Percentiles rank a stretch among this genome's conserved stretches.
phyloP scores from a whole-genome alignment of 108 stramenopile species.

The Cyclostephanos invisitatus region DNA sequence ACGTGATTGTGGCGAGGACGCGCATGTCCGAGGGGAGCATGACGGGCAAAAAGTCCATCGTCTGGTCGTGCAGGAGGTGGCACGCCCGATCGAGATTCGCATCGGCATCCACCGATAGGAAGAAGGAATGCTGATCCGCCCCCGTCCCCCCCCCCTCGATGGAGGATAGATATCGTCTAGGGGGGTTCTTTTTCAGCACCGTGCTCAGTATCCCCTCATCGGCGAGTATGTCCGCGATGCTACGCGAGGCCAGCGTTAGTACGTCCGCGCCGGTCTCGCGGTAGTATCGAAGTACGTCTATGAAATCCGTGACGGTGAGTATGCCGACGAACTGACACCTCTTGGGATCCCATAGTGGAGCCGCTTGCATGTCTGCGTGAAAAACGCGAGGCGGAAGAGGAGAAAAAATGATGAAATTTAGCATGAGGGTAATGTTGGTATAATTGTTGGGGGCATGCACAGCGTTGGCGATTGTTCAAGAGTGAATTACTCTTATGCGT shows the following conservation, averaged over 20 bases:
- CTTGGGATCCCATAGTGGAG: slow-evolving; percentile 93
- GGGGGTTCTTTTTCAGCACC: slow-evolving; percentile 39
- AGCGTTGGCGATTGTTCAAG: not conserved
- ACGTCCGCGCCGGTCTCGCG: slow-evolving; percentile 64
- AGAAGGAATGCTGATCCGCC: slow-evolving; percentile 43
- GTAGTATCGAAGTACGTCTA: slow-evolving; percentile 90
- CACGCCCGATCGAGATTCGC: slow-evolving; percentile 83
- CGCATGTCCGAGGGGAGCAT: slow-evolving; percentile 85
- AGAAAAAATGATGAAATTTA: not conserved
- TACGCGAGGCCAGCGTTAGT: slow-evolving; percentile 67
- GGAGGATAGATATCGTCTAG: slow-evolving; percentile 27
- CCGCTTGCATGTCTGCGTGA: slow-evolving; percentile 85
- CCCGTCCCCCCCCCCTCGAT: slow-evolving; percentile 13
- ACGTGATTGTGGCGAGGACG: slow-evolving; percentile 83
- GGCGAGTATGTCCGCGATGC: slow-evolving; percentile 78
- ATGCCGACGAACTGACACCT: slow-evolving; percentile 90
- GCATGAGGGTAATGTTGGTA: not conserved
- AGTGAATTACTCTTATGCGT: not conserved
- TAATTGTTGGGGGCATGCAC: not conserved
- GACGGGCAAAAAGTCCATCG: slow-evolving; percentile 85
- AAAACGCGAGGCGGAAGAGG: not conserved
- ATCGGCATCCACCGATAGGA: slow-evolving; percentile 68
- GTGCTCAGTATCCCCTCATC: slow-evolving; percentile 54
- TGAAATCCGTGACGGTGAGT: slow-evolving; percentile 95
- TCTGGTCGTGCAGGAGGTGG: slow-evolving; percentile 53